phyloP scores from a whole-genome alignment of 2,329 filamentous ascomycete genomes.

The Blastomyces percursus region DNA sequence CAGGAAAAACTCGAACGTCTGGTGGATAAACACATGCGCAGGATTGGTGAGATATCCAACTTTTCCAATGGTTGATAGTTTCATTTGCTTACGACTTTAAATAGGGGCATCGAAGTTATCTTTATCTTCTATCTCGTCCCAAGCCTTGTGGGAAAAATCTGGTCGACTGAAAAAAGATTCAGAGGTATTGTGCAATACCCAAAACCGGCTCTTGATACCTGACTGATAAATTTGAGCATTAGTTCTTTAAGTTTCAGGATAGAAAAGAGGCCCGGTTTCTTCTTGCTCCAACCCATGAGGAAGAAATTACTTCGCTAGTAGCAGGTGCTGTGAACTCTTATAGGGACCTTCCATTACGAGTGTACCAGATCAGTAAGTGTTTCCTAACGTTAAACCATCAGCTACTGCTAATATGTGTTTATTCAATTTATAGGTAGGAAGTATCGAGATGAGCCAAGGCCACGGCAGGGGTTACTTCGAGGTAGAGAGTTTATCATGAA shows the following conservation, averaged over 20 bases:
- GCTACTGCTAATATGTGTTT: neutral
- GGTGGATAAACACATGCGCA: conserved; percentile 81
- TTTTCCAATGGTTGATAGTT: conserved; percentile 4
- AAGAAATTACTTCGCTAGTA: conserved; percentile 83
- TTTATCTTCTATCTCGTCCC: conserved; percentile 74
- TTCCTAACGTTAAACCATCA: conserved; percentile 5
- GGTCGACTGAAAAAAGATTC: conserved; percentile 66
- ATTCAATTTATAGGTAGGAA: conserved; percentile 54
- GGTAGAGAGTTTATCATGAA: conserved; percentile 96
- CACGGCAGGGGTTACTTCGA: conserved; percentile 75
- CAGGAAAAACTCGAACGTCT: conserved; percentile 78
- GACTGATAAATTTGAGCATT: conserved; percentile 1
- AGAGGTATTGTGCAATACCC: conserved; percentile 46
- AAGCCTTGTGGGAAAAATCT: conserved; percentile 70
- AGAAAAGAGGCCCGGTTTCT: conserved; percentile 64
- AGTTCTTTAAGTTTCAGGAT: conserved; percentile 73
- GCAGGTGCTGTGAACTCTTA: conserved; percentile 65
- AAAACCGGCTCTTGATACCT: neutral
- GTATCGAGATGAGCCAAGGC: conserved; percentile 84
- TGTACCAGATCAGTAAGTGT: conserved; percentile 75
- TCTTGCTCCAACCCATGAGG: conserved; percentile 87
- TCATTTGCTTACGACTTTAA: conserved; percentile 14
- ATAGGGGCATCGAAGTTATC: conserved; percentile 68
- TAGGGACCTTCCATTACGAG: conserved; percentile 68
- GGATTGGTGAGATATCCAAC: conserved; percentile 44